phyloP scores from a whole-genome alignment of 805 yeast genomes.

The Ogataea haglerorum region DNA sequence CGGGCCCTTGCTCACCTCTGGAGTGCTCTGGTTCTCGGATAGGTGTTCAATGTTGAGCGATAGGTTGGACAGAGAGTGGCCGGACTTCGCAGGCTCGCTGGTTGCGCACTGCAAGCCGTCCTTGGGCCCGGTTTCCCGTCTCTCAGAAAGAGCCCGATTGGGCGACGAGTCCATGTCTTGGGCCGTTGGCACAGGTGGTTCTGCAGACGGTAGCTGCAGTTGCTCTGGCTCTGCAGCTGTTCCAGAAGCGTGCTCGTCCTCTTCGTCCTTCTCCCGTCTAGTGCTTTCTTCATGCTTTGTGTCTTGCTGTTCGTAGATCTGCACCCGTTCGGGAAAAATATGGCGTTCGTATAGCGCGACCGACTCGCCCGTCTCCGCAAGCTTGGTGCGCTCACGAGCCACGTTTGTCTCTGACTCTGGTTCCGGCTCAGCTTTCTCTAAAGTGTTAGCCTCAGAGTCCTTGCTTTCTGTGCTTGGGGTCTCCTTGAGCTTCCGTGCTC shows the following conservation, averaged over 20 bases:
- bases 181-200: background rate
- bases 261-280: no score
- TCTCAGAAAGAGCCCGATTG: background rate
- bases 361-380: background rate
- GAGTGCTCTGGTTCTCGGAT: slow-evolving; percentile 21
- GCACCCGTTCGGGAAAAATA: background rate
- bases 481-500: background rate
- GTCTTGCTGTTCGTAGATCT: background rate
- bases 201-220: no score
- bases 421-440: background rate
- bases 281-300: background rate
- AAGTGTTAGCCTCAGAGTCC: background rate
- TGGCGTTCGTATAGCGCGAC: slow-evolving; percentile 3
- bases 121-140: background rate
- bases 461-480: background rate
- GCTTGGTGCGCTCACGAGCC: background rate
- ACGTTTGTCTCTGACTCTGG: no score
- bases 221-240: no score
- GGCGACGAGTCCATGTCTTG: slow-evolving; percentile 3
- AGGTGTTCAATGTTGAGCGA: slow-evolving; percentile 5
- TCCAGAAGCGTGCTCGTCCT: no score
- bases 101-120: no score
- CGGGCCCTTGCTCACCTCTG: slow-evolving; percentile 7
- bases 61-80: background rate
- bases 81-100: background rate